Base-by-base conservation (phyloP, 2,329 filamentous ascomycete species). In the Exophiala dermatitidis region DNA sequence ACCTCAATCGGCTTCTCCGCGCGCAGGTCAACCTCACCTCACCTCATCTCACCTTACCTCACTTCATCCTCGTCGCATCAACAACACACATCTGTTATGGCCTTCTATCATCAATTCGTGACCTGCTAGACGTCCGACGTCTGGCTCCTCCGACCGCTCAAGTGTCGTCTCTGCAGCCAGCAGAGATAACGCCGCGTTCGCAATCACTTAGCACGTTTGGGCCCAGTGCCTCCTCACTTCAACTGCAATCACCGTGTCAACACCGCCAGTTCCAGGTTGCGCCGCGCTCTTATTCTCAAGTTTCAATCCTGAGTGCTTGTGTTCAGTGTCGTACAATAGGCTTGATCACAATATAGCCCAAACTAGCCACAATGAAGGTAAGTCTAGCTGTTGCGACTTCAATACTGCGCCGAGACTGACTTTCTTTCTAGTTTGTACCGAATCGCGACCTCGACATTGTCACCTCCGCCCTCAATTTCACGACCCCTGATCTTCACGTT, bases 401-500 rank as follows among this genome's bases (percentile, higher is more conserved):
- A 34, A 5, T 9, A 55, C 6, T 9, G 19, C 19, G 19, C 19
- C 40, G 34, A 36, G 49, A 33, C 57, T 65, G 38, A 65, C 52
- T 46, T 8, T 10, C 29, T 56, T 67, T 68, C 67, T 69, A 98
- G 91, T 98, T 94, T 72, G 79, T 98, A 65, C 90, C 91, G 57
- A 81, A 95, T 59, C 85, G 84, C 71, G 87, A 94, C 62, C 90
- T 97, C 68, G 90, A 97, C 71, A 83, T 86, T 70, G 87, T 97
- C 62, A 91, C 90, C 57, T 86, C 86, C 73, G 88, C 91, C 59
- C 83, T 98, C 67, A 97, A 95, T 69, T 97, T 97, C 76, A 88
- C 93, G 65, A 96, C 91, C 1, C 83, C 87, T 48, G 91, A 97
- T 68, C 90, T 89, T 67, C 88, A 91, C 63, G 86, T 98, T 56